Base-by-base conservation (phyloP, 495 filamentous ascomycete species). In the Aspergillus olivimuriae region DNA sequence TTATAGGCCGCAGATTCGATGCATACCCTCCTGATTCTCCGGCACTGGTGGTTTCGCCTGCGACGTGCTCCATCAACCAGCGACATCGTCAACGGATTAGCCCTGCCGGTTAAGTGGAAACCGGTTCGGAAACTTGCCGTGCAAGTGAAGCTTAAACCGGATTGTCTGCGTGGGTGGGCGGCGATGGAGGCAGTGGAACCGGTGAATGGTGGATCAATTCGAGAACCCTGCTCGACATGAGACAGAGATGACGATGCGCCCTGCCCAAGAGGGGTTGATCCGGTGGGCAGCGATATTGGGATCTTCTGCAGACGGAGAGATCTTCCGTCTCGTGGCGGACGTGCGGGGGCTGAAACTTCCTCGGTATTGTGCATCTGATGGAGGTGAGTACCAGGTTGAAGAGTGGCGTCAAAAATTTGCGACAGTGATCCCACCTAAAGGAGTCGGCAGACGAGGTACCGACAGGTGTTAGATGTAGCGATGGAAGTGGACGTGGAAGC, bases 181-280 rank as follows among this genome's bases (percentile, higher is more conserved):
- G 19, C 19, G n/a, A 19, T 17, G 35, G 35, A 17, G 18, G 12
- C 5, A 4, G 15, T 34, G 33, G 19, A 15, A 18, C 32, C 11
- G n/a, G 20, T 44, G 17, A 32, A 23, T 39, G 34, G 43, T 45
- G 43, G 43, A 45, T 39, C 34, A 38, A 45, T 20, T 45, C 5
- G 16, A 14, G 24, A 6, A 31, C 9, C n/a, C 3, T n/a, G 8
- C 17, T 44, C 32, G 36, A 36, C n/a, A 17, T 44, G 42, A 44
- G 34, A 44, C 42, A 24, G 21, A 2, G 17, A 17, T 30, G 14
- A 36, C 15, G n/a, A 24, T 15, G 31, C 4, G 9, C 6, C 2
- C 14, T 31, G 9, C 33, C 22, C 16, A 15, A 31, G 12, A 14
- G 34, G 22, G 39, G 2, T 44, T 45, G 30, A 39, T 8, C 43